Conservation (phyloP, 176 grass and related monocot genomes). For the Carex scoparia region DNA sequence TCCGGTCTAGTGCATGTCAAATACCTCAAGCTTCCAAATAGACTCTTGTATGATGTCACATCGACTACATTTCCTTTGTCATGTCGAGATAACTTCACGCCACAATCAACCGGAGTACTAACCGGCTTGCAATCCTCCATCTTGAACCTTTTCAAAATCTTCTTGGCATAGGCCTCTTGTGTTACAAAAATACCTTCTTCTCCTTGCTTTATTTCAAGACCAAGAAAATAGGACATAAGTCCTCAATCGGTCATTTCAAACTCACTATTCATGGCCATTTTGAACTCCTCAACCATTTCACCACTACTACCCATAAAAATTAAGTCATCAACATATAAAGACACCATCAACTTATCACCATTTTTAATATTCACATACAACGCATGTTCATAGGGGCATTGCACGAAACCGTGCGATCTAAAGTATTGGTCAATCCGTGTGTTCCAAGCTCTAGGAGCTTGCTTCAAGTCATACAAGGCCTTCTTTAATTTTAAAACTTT, state of each 20-base stretch:
- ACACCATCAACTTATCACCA: neutral
- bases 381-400: constrained; percentile 13
- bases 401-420: neutral
- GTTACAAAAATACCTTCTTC: too few relatives aligned
- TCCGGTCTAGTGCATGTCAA: too few relatives aligned
- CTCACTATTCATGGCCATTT: too few relatives aligned
- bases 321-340: constrained; percentile 14
- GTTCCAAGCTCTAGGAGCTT: constrained; percentile 11
- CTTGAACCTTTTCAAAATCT: neutral
- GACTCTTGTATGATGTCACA: neutral
- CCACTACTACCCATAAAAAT: neutral
- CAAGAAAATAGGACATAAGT: too few relatives aligned
- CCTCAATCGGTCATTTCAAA: too few relatives aligned
- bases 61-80: neutral
- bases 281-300: neutral
- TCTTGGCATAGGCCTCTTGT: too few relatives aligned
- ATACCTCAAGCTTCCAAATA: too few relatives aligned
- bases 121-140: too few relatives aligned
- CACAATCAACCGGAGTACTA: neutral
- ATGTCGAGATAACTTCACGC: neutral
- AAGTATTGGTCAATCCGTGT: constrained; percentile 12
- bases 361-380: neutral
- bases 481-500: too few relatives aligned
- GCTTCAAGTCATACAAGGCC: neutral
- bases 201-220: too few relatives aligned